Conservation (phyloP, 768 basidiomycete species). For the Lentinus tigrinus region DNA sequence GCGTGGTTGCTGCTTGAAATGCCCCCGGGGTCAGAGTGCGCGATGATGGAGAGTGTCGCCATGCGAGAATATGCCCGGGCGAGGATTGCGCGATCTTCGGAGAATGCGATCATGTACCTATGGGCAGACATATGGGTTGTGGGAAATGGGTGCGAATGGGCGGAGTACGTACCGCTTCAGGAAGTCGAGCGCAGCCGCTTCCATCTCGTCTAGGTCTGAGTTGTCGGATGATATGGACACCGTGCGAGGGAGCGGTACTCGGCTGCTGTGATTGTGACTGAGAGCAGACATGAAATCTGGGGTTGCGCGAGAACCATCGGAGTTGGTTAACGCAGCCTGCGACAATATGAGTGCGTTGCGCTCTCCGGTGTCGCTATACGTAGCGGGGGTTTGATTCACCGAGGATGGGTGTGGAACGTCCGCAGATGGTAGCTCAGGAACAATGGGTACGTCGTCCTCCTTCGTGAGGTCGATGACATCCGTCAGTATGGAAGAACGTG, state of each 20-base stretch:
- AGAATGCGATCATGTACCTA: constrained; percentile 22
- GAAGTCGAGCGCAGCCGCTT: constrained; percentile 11
- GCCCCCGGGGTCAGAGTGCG: neutral
- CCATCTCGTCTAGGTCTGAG: neutral
- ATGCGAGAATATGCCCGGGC: constrained; percentile 22
- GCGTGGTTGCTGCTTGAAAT: neutral
- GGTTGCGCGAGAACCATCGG: no score
- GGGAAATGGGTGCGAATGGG: no score
- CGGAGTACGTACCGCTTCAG: constrained; percentile 12
- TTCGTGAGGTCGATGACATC: constrained; percentile 9
- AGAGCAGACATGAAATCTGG: no score
- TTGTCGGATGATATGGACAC: neutral
- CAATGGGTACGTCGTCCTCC: neutral
- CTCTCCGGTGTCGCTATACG: no score
- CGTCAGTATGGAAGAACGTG: neutral
- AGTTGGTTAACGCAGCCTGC: no score
- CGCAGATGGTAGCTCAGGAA: no score
- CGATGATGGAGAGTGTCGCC: constrained; percentile 24
- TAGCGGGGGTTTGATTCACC: no score
- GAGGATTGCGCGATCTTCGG: constrained; percentile 19
- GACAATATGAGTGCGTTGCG: no score
- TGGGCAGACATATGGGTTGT: neutral
- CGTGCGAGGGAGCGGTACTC: neutral
- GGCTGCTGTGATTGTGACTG: no score
- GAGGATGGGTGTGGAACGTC: no score